Conservation (phyloP, 1,284 basidiomycete genomes). For the Cryptococcus sp. region DNA sequence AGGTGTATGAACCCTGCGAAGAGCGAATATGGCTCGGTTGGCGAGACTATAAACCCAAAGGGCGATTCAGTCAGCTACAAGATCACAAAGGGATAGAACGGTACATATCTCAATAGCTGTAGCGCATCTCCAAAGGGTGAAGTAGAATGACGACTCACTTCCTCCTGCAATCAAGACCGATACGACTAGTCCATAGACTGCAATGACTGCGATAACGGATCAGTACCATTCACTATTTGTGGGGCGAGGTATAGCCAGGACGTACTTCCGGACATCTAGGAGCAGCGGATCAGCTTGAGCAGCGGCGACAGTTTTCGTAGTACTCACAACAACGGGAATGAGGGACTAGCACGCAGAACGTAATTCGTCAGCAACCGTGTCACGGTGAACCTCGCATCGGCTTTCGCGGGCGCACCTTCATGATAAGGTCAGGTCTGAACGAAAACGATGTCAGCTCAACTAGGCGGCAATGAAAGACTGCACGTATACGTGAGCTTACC, state of each 20-base stretch:
- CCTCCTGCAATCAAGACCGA: slow-evolving; percentile 68
- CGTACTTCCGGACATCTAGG: slow-evolving; percentile 45
- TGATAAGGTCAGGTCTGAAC: slow-evolving; percentile 85
- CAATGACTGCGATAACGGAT: slow-evolving; percentile 45
- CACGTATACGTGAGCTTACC: slow-evolving; percentile 35
- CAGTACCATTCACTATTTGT: slow-evolving; percentile 1
- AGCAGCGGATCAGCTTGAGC: slow-evolving; percentile 1
- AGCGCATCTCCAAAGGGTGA: slow-evolving; percentile 3
- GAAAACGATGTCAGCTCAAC: slow-evolving; percentile 1
- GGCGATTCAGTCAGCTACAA: neutral
- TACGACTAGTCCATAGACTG: slow-evolving; percentile 60
- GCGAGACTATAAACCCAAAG: slow-evolving; percentile 60
- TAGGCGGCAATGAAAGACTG: neutral
- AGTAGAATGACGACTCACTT: slow-evolving; percentile 53
- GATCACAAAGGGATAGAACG: slow-evolving; percentile 1
- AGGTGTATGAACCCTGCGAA: slow-evolving; percentile 92
- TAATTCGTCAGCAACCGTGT: neutral
- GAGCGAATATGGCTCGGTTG: slow-evolving; percentile 61
- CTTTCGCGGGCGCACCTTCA: slow-evolving; percentile 70
- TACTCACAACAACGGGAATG: slow-evolving; percentile 65
- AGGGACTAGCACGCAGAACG: slow-evolving; percentile 62
- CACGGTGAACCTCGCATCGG: neutral
- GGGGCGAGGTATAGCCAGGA: neutral
- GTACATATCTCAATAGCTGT: neutral
- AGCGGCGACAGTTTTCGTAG: neutral